Conservation (phyloP, 2,329 filamentous ascomycete genomes). For the Curvularia lunata region DNA sequence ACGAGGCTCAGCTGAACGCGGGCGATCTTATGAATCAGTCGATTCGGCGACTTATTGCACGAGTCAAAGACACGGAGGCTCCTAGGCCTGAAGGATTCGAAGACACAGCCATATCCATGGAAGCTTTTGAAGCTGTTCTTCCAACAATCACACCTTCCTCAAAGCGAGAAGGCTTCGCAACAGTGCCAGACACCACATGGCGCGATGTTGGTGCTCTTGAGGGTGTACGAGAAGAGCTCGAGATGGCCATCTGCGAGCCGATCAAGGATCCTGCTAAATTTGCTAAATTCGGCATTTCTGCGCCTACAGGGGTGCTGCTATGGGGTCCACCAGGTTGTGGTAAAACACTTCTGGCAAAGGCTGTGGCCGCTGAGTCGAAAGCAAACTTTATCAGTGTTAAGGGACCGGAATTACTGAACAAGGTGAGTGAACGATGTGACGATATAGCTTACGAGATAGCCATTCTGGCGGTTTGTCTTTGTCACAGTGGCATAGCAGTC, state of each 20-base stretch:
- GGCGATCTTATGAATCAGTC: constrained; percentile 30
- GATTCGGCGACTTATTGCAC: constrained; percentile 57
- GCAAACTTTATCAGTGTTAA: constrained; percentile 99
- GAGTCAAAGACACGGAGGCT: constrained; percentile 56
- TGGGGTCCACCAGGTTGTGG: constrained; percentile 98
- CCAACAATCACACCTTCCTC: constrained; percentile 78
- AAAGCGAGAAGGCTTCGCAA: constrained; percentile 92
- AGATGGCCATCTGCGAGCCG: constrained; percentile 85
- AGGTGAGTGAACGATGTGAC: constrained; percentile 51
- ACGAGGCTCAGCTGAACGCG: constrained; percentile 21
- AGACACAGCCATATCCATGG: constrained; percentile 64
- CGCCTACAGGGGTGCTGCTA: constrained; percentile 85
- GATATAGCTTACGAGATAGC: too few relatives aligned
- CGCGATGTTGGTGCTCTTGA: constrained; percentile 85
- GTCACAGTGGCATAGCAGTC: too few relatives aligned
- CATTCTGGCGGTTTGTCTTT: too few relatives aligned
- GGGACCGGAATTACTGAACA: constrained; percentile 94
- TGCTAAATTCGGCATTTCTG: constrained; percentile 75
- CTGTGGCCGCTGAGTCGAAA: constrained; percentile 91
- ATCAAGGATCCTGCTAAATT: constrained; percentile 84
- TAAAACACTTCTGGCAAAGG: constrained; percentile 95
- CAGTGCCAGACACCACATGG: constrained; percentile 93
- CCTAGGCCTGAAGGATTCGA: constrained; percentile 61
- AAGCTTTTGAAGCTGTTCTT: constrained; percentile 76
- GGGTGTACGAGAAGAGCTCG: constrained; percentile 79